Evolutionary conservation across 768 basidiomycete species (phyloP).

Genomic region (Lenzites betulinus): DNA sequence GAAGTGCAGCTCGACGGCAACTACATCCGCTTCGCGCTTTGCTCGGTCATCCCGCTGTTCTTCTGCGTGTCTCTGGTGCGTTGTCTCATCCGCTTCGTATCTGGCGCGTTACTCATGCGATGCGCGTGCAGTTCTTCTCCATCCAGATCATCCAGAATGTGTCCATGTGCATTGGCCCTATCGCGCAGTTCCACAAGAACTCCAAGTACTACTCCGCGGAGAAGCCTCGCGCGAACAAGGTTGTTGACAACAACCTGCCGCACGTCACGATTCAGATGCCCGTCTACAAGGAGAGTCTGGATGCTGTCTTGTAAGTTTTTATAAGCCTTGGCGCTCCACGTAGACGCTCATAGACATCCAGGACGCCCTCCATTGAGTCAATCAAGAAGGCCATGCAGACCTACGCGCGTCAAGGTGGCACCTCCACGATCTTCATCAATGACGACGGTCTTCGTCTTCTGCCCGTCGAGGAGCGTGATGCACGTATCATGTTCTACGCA

Average conservation of each 20-base stretch:
- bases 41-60: conserved; percentile 42
- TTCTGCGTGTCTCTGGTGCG: conserved; percentile 49
- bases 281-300: conserved; percentile 54
- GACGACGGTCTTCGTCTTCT: conserved; percentile 62
- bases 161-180: conserved; percentile 50
- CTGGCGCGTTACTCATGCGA: neutral
- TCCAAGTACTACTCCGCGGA: conserved; percentile 55
- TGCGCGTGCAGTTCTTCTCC: conserved; percentile 35
- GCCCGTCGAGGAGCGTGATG: conserved; percentile 45
- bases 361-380: conserved; percentile 52
- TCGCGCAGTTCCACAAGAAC: conserved; percentile 53
- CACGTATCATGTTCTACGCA: conserved; percentile 54
- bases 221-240: conserved; percentile 44
- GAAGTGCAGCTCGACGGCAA: conserved; percentile 53
- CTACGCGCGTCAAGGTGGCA: conserved; percentile 67
- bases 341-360: conserved; percentile 9
- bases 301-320: conserved; percentile 47
- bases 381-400: conserved; percentile 64
- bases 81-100: neutral
- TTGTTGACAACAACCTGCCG: conserved; percentile 46
- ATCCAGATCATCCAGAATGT: conserved; percentile 45
- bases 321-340: neutral
- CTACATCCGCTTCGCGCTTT: conserved; percentile 45
- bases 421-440: conserved; percentile 57
- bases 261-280: conserved; percentile 59